Evolutionary conservation across 225 moss, liverwort and hornwort genomes (phyloP).

Genomic region (Marchantia paleacea): DNA sequence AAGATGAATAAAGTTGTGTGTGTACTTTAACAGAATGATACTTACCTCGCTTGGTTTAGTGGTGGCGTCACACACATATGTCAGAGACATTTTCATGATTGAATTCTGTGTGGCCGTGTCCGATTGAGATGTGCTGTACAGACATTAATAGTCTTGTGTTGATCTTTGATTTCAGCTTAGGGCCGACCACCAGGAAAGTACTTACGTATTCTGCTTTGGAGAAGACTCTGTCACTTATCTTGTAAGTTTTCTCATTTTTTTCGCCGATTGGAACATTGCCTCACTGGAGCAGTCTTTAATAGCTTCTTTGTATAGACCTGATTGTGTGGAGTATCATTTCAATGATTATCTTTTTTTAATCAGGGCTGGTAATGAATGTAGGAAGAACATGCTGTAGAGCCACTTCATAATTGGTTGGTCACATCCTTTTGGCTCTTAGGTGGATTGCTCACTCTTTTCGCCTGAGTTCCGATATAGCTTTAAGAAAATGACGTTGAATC

Average conservation of each 20-base stretch:
- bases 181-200: conserved; percentile 54
- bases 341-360: no score
- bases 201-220: conserved; percentile 85
- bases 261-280: no score
- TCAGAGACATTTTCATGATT: neutral
- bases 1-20: neutral
- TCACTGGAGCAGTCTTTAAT: no score
- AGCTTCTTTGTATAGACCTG: neutral
- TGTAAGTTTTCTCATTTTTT: conserved; percentile 36
- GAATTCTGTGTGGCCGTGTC: neutral
- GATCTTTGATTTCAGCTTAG: conserved; percentile 53
- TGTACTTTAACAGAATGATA: neutral
- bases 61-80: neutral
- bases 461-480: neutral
- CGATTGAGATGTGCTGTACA: no score
- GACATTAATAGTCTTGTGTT: neutral
- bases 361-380: neutral
- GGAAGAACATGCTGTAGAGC: neutral
- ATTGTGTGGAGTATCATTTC: neutral
- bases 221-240: conserved; percentile 79
- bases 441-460: neutral
- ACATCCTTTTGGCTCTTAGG: neutral
- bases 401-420: neutral
- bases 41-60: no score
- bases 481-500: neutral